phyloP scores from a whole-genome alignment of 1,284 basidiomycete genomes.

The Cryptococcus jaspeensis region DNA sequence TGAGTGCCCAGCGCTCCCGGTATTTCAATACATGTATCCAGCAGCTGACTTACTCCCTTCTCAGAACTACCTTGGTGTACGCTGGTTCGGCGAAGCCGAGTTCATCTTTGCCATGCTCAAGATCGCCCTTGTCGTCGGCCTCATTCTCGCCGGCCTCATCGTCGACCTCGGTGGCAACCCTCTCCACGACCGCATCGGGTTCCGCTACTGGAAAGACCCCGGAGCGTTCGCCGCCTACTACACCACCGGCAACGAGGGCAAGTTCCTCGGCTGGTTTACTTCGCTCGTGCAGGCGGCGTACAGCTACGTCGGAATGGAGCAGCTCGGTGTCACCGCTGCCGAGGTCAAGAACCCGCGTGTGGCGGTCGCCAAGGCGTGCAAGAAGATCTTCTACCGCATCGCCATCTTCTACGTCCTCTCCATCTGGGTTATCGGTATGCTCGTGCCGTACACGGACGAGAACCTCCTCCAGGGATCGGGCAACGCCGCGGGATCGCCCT shows the following conservation, averaged over 20 bases:
- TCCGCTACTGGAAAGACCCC: constrained; percentile 65
- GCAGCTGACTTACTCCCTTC: background rate
- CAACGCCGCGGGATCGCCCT: background rate
- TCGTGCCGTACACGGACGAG: background rate
- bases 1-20: background rate
- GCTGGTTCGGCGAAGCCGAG: constrained; percentile 16
- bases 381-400: constrained; percentile 69
- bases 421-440: constrained; percentile 62
- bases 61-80: constrained; percentile 16
- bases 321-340: constrained; percentile 26
- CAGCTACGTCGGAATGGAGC: constrained; percentile 31
- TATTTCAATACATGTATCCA: background rate
- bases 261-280: constrained; percentile 25
- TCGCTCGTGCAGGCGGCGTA: constrained; percentile 26
- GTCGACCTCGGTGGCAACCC: constrained; percentile 72
- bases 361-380: constrained; percentile 70
- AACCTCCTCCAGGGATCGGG: background rate
- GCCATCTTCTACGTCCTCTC: constrained; percentile 63
- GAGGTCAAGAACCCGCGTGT: constrained; percentile 59
- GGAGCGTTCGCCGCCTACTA: constrained; percentile 56
- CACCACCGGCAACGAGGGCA: constrained; percentile 23
- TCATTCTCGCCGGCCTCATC: constrained; percentile 55
- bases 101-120: constrained; percentile 22
- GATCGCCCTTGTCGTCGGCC: constrained; percentile 11
- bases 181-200: constrained; percentile 51